These are phyloP conservation scores for Phytopythium ostracodes DNA, from an alignment of 352 stramenopile genomes.

Conservation along the genomic window DNA sequence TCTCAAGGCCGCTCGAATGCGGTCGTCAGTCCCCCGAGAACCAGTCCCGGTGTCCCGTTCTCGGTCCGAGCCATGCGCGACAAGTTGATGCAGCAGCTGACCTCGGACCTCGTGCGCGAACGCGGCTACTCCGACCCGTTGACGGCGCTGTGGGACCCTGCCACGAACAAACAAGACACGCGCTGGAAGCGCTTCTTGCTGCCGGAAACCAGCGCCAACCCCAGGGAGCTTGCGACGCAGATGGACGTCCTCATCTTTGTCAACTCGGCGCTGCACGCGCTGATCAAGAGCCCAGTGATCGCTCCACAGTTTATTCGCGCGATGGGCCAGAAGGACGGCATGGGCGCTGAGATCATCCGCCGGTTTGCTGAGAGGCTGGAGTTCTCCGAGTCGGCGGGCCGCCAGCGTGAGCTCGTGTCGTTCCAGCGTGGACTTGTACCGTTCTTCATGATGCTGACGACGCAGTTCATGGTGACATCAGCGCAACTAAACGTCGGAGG, in stretches of 20 bases:
- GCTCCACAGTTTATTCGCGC: conserved; percentile 30
- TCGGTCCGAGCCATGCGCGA: conserved; percentile 14
- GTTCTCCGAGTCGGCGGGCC: conserved; percentile 29
- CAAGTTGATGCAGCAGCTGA: conserved; percentile 21
- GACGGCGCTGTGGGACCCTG: conserved; percentile 20
- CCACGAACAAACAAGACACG: conserved; percentile 13
- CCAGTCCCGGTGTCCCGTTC: conserved; percentile 8
- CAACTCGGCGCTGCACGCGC: conserved; percentile 36
- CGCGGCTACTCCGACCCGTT: conserved; percentile 21
- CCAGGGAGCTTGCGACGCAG: conserved; percentile 23
- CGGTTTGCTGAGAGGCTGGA: conserved; percentile 16
- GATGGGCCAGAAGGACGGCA: conserved; percentile 23
- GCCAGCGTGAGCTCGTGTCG: conserved; percentile 22
- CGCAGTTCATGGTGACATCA: conserved; percentile 24
- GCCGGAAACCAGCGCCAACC: conserved; percentile 8
- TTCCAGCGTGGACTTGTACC: conserved; percentile 34
- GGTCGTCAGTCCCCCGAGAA: not conserved
- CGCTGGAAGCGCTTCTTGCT: conserved; percentile 33
- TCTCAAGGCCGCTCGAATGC: too few relatives aligned
- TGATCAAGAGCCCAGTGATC: conserved; percentile 18
- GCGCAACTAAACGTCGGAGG: conserved; percentile 5
- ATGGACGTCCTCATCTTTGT: conserved; percentile 31
- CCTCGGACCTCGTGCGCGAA: conserved; percentile 11
- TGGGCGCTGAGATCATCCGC: conserved; percentile 22
- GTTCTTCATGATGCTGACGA: conserved; percentile 37